Evolutionary conservation across 345 rosid species (phyloP), one percentile per base, ranked within the genome.

Genomic region (Hibiscus mutabilis): DNA sequence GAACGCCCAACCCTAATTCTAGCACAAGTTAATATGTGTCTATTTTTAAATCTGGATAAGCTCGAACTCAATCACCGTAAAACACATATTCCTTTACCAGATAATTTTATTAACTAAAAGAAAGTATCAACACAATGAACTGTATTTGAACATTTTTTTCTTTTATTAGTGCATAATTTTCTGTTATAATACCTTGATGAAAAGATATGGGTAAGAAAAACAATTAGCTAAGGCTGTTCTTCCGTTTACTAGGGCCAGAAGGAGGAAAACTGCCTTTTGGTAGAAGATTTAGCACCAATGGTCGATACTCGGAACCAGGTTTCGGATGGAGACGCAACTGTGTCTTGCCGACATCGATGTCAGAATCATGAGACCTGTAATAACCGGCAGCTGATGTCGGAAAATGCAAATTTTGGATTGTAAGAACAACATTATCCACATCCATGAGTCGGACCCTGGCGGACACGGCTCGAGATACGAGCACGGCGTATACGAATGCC

Each of bases 201-300:
- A 56, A 25, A 6, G n/a, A 13, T 42, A 42, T 42, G 46, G 0
- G 14, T 9, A 42, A 42, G 14, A 11, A 58, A 55, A 40, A 75
- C 69, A 81, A 46, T 66, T 49, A 4, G 55, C 25, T 19, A 24
- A 29, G n/a, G 40, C 62, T 55, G 79, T 81, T 77, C 69, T 33
- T 60, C 53, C 79, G 33, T 57, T 71, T 60, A 75, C 84, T 79
- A 9, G 82, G 85, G 58, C 46, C 22, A 35, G 66, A 61, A n/a
- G 66, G 66, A 16, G 46, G 66, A 0, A 61, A 61, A 6, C 10
- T 29, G 40, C 64, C 64, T 16, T 27, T 59, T 3, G 64, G 5
- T 15, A 60, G 62, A 60, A 60, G 42, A 60, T 60, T 15, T 29
- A 60, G 42, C 64, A 79, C 15, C 68, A 75, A 60, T 6, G 68